Base-by-base conservation (phyloP, 306 rosid species). In the Lathyrus sativus region DNA sequence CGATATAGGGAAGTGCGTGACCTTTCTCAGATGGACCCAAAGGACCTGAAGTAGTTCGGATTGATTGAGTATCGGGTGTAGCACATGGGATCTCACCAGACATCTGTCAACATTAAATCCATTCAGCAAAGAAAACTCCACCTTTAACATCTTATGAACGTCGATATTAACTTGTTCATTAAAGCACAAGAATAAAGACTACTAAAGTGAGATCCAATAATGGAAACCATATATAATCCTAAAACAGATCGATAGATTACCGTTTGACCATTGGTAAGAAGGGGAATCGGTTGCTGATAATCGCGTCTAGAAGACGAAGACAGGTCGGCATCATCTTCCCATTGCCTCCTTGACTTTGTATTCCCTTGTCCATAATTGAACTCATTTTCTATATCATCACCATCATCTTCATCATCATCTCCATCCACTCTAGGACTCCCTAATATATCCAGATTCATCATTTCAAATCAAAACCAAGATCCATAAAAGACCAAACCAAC, bases 351-450 rank as follows among this genome's bases (percentile, higher is more conserved):
- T 0, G 84, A 74, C 82, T 81, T 83, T 78, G 74, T 12, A 70
- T 78, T 87, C 48, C 88, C 95, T 50, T 77, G 85, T 10, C 49
- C 45, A 53, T 87, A 81, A 72, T 80, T 84, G 81, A 90, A 87
- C 76, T 95, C 99, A 56, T 95, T 95, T 76, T 95, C 99, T 17
- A 90, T 66, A 80, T 95, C 95, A 84, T 95, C 99, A 35, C 74
- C 79, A 63, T 84, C 96, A 38, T 88, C 99, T 66, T 95, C 99
- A 6, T 95, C 99, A 14, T 90, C 96, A 74, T 95, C 99, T 45
- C 97, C 99, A 11, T 90, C 97, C 43, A 95, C 97, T 62, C 96
- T 87, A 66, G 92, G 87, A 83, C 97, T 90, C 81, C 99, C 99
- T 95, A 75, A 85, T 42, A 71, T 1, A 63, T 37, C 69, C 74